Base-by-base conservation (phyloP, 2,329 filamentous ascomycete genomes). In the Tolypocladium tundrense region DNA sequence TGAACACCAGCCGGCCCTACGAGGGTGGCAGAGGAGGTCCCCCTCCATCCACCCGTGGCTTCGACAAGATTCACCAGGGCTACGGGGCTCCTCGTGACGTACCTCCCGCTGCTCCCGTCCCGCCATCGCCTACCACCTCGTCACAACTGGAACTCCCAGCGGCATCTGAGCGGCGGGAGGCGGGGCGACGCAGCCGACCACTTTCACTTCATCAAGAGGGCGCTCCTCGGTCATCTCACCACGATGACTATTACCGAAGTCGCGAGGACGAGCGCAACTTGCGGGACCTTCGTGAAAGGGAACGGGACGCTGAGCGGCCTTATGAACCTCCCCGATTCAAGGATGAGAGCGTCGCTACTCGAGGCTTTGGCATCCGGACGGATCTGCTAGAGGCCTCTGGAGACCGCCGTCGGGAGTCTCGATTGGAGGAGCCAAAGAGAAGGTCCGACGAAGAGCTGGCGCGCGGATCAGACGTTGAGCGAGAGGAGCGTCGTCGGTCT, bases 41-140 rank as follows among this genome's bases (percentile, higher is more conserved):
- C 2, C 88, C 88, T 11, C 86, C 86, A 5, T 83, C 85, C 6
- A 88, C 84, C 3, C 78, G 87, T 63, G 88, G 86, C 0, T 84
- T 91, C 62, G 88, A 90, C 64, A 88, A 84, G 71, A 82, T 89
- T 61, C 82, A 82, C 63, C 75, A 80, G 58, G 53, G 73, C 8
- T 83, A 82, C 60, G 79, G 81, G 31, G 68, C 76, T 35, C 72
- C 79, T 45, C 63, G 69, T 10, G 67, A 72, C 7, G 71, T 79
- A 16, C 75, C 76, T 0, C 75, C 78, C 9, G 65, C 72, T 33
- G 75, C 70, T n/a, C 72, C 76, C 4, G 67, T 71, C 16, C 68
- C 73, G 6, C 72, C 74, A 4, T 70, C 75, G 31, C 65, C 73
- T 14, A 63, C 60, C n/a, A 43, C 62, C 9, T 37, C 61, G 16